Conservation (phyloP, 1,284 basidiomycete species). For the Chiua sp. region DNA sequence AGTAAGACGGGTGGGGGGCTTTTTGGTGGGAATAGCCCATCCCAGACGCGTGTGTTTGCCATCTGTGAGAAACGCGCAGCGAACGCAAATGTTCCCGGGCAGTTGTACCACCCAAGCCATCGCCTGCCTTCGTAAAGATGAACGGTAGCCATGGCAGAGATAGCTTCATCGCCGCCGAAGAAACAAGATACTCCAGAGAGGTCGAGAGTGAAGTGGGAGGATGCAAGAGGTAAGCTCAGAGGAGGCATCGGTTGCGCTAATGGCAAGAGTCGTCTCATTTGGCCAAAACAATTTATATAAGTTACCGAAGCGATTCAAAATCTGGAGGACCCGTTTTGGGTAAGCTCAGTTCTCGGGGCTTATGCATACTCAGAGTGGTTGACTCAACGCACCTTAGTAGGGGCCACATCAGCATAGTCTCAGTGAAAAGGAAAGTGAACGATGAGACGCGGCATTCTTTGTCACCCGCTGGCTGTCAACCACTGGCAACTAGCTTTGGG, state of each 20-base stretch:
- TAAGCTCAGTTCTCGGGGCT: constrained; percentile 3
- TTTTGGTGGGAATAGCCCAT: constrained; percentile 24
- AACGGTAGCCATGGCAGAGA: constrained; percentile 36
- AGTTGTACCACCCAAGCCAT: constrained; percentile 41
- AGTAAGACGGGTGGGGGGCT: constrained; percentile 21
- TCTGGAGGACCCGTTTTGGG: constrained; percentile 7
- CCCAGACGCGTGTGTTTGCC: constrained; percentile 29
- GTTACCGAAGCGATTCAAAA: neutral
- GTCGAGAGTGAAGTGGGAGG: constrained; percentile 25
- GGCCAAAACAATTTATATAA: neutral
- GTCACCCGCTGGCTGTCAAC: neutral
- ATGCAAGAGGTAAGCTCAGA: constrained; percentile 14
- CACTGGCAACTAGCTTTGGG: too few relatives aligned
- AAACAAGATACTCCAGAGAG: constrained; percentile 30
- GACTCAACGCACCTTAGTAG: neutral
- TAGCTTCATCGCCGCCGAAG: constrained; percentile 36
- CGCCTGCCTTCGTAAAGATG: constrained; percentile 31
- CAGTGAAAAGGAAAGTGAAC: neutral
- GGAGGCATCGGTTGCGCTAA: constrained; percentile 21
- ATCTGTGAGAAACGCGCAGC: constrained; percentile 34
- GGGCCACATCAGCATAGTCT: neutral
- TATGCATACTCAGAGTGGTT: neutral
- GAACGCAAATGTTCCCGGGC: constrained; percentile 34
- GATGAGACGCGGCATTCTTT: neutral
- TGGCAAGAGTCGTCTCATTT: neutral